Evolutionary conservation across 306 rosid genomes (phyloP).

Genomic region (Hippophae gyantsensis): DNA sequence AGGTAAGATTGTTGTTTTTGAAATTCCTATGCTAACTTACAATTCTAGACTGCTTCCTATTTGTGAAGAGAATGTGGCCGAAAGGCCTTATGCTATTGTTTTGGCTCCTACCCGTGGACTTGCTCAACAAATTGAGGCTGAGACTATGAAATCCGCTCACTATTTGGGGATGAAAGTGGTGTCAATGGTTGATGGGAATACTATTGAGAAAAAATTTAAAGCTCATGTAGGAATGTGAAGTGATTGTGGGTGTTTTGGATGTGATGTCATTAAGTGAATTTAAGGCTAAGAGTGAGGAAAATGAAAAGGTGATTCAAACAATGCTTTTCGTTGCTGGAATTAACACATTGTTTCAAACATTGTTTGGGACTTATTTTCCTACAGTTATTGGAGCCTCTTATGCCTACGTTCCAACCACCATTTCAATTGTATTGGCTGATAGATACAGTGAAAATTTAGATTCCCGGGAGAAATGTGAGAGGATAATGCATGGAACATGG

Average conservation of each 20-base stretch:
- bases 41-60: slow-evolving; percentile 77
- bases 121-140: slow-evolving; percentile 89
- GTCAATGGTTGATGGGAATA: slow-evolving; percentile 88
- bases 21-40: slow-evolving; percentile 81
- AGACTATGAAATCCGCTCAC: slow-evolving; percentile 72
- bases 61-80: slow-evolving; percentile 83
- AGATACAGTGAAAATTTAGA: slow-evolving; percentile 69
- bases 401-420: slow-evolving; percentile 82
- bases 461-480: slow-evolving; percentile 86
- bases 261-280: slow-evolving; percentile 93
- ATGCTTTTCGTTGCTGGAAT: slow-evolving; percentile 78
- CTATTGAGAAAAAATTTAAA: slow-evolving; percentile 84
- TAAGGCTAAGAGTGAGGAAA: slow-evolving; percentile 82
- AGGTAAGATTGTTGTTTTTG: slow-evolving; percentile 89
- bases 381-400: slow-evolving; percentile 87
- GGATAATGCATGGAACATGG: slow-evolving; percentile 87
- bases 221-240: slow-evolving; percentile 80
- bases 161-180: slow-evolving; percentile 73
- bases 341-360: slow-evolving; percentile 66
- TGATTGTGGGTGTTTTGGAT: slow-evolving; percentile 78
- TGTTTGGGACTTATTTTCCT: slow-evolving; percentile 86
- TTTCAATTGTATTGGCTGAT: slow-evolving; percentile 83
- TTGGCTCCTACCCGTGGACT: slow-evolving; percentile 95
- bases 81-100: slow-evolving; percentile 88
- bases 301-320: slow-evolving; percentile 86